These are phyloP conservation scores for Erigeron philadelphicus DNA, from an alignment of 140 eudicot species.

Conservation along the genomic window DNA sequence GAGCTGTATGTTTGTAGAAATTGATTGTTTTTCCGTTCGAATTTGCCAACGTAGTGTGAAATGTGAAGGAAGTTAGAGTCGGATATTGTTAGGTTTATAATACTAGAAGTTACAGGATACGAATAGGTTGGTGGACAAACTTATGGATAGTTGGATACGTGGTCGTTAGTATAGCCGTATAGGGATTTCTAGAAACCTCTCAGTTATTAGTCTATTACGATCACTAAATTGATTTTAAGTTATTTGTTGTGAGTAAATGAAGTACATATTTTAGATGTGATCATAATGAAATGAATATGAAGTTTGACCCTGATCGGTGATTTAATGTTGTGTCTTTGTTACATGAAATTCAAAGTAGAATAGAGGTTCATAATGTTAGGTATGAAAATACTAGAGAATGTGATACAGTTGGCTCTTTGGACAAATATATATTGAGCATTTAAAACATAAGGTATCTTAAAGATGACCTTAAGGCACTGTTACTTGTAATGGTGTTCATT, in stretches of 20 bases:
- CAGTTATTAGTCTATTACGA: not conserved
- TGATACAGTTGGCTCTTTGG: not conserved
- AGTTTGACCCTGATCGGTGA: not conserved
- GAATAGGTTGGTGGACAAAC: not conserved
- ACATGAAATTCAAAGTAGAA: not conserved
- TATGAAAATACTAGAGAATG: conserved; percentile 22
- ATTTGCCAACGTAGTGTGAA: not conserved
- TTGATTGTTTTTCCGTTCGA: not conserved
- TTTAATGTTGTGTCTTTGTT: not conserved
- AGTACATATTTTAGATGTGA: not conserved
- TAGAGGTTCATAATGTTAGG: conserved; percentile 8
- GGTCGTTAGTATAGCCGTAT: not conserved
- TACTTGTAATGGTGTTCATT: conserved; percentile 3
- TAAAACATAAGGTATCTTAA: not conserved
- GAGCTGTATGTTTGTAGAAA: conserved; percentile 14
- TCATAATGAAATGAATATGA: not conserved
- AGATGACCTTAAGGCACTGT: conserved; percentile 9
- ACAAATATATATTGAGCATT: conserved; percentile 9
- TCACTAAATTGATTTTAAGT: not conserved
- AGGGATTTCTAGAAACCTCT: not conserved
- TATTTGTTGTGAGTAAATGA: not conserved
- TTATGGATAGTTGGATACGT: not conserved
- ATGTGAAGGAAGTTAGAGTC: not conserved
- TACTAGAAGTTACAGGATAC: not conserved
- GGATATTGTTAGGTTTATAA: conserved; percentile 14